Percentiles rank a stretch among this genome's conserved stretches.
Evolutionary conservation across 495 filamentous ascomycete genomes (phyloP).

Genomic region (Thermochaetoides thermophila): DNA sequence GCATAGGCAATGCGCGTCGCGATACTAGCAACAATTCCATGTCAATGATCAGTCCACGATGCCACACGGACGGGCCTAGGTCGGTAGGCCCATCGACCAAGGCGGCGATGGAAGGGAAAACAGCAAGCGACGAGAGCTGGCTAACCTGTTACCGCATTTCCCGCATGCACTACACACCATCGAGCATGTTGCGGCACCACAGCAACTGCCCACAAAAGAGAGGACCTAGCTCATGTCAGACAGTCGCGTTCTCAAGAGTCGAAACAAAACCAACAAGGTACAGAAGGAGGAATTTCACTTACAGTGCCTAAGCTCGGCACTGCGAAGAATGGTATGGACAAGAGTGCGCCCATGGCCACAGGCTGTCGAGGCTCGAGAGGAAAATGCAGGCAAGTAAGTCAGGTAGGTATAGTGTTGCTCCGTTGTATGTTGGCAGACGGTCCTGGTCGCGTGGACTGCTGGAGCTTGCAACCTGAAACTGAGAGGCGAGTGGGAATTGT

Average conservation of each 20-base stretch:
- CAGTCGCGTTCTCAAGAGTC: not conserved
- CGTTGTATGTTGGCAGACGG: too few relatives aligned
- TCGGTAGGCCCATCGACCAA: too few relatives aligned
- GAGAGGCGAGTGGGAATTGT: too few relatives aligned
- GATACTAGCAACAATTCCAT: too few relatives aligned
- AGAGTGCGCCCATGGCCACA: slow-evolving; percentile 68
- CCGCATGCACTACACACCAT: slow-evolving; percentile 89
- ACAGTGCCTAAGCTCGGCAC: slow-evolving; percentile 78
- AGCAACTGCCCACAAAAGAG: slow-evolving; percentile 71
- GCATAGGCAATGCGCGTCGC: slow-evolving; percentile 96
- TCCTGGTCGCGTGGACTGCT: too few relatives aligned
- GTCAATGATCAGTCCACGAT: too few relatives aligned
- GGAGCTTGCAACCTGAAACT: too few relatives aligned
- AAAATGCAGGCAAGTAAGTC: too few relatives aligned
- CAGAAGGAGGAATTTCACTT: slow-evolving; percentile 22
- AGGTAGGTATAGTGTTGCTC: too few relatives aligned
- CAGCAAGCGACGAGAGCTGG: not conserved
- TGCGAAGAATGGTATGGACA: slow-evolving; percentile 80
- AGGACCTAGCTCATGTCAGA: slow-evolving; percentile 39
- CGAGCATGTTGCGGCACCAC: slow-evolving; percentile 87
- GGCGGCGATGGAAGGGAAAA: slow-evolving; percentile 2
- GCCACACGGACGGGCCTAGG: too few relatives aligned
- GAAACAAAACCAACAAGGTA: slow-evolving; percentile 1
- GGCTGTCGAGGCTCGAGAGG: not conserved
- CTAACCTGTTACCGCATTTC: slow-evolving; percentile 85